A percentile compares a stretch with the other conserved stretches of the same genome.
Evolutionary conservation across 768 basidiomycete species (phyloP).

Genomic region (Mycena indigotica): DNA sequence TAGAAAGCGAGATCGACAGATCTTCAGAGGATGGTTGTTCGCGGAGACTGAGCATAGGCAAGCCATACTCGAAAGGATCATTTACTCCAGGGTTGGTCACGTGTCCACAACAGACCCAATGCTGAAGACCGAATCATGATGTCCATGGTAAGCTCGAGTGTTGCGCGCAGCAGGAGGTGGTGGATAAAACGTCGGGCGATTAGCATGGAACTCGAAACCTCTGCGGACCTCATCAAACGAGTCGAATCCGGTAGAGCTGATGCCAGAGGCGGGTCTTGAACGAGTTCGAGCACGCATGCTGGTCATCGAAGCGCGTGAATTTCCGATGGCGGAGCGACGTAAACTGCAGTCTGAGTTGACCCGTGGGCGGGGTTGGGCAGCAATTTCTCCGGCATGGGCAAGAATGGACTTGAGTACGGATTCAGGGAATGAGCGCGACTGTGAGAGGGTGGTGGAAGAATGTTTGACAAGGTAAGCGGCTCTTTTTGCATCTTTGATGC

Average conservation of each 20-base stretch:
- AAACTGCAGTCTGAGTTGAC: slow-evolving; percentile 46
- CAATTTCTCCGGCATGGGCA: slow-evolving; percentile 45
- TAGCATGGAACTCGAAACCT: slow-evolving; percentile 71
- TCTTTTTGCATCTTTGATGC: slow-evolving; percentile 26
- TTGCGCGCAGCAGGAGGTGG: slow-evolving; percentile 40
- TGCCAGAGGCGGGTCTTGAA: slow-evolving; percentile 50
- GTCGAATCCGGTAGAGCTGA: slow-evolving; percentile 72
- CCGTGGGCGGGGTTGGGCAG: slow-evolving; percentile 37
- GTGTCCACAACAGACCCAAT: slow-evolving; percentile 77
- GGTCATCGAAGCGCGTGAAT: slow-evolving; percentile 20
- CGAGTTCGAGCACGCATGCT: slow-evolving; percentile 31
- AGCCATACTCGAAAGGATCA: slow-evolving; percentile 77
- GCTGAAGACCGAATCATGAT: slow-evolving; percentile 65
- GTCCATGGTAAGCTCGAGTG: slow-evolving; percentile 40
- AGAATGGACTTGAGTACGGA: slow-evolving; percentile 58
- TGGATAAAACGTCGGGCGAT: slow-evolving; percentile 68
- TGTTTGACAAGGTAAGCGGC: slow-evolving; percentile 67
- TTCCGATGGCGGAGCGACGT: slow-evolving; percentile 34
- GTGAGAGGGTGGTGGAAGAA: slow-evolving; percentile 67
- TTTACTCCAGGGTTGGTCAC: slow-evolving; percentile 63
- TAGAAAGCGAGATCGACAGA: slow-evolving; percentile 54
- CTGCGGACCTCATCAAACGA: slow-evolving; percentile 81
- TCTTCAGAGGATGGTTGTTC: too few relatives aligned
- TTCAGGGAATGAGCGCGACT: slow-evolving; percentile 50
- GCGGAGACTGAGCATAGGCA: slow-evolving; percentile 47